Evolutionary conservation across 2,329 filamentous ascomycete species (phyloP), one percentile per base, ranked within the genome.

Genomic region (Didymella lethalis): DNA sequence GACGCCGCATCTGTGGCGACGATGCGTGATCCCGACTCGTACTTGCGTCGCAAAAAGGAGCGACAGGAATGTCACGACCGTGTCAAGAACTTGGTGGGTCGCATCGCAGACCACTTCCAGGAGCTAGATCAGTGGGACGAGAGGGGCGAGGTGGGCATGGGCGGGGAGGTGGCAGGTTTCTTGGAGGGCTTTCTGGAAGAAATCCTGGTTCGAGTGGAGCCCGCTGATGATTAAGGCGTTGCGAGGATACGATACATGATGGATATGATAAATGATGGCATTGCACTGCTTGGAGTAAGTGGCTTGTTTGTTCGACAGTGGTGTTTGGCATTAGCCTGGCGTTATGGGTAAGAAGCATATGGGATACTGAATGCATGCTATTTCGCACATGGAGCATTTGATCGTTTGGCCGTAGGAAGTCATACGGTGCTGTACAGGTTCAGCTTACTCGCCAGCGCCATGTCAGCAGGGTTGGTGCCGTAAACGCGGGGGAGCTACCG

Each of bases 151-250:
- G 92, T 98, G 11, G 92, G 93, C 0, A 97, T 98, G 94, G 94
- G 93, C 0, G 89, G 92, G 44, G 93, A 94, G 26, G 93, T 97
- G 2, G 88, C 88, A 44, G 92, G 91, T 0, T 96, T 98, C 67
- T 79, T 98, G 7, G 95, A 99, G 76, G 94, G 93, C 0, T 86
- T 98, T 63, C 80, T 99, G 32, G 95, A 99, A 76, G 95, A 99
- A 81, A 90, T 99, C 25, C 81, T 99, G 23, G 93, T 97, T 34
- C 82, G 95, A 55, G 92, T 98, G 14, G 94, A 98, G 80, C 91
- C 93, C 4, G 83, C 93, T 61, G 91, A 95, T 69, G 91, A 92
- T 66, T 75, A 25, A 11, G 5, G 16, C 14, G 49, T 23, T 25
- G 16, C 7, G 25, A 52, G 11, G 31, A 55, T 23, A 49, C 7